Evolutionary conservation across 2,329 filamentous ascomycete genomes (phyloP), one percentile per base, ranked within the genome.

Genomic region (Ramichloridium luteum): DNA sequence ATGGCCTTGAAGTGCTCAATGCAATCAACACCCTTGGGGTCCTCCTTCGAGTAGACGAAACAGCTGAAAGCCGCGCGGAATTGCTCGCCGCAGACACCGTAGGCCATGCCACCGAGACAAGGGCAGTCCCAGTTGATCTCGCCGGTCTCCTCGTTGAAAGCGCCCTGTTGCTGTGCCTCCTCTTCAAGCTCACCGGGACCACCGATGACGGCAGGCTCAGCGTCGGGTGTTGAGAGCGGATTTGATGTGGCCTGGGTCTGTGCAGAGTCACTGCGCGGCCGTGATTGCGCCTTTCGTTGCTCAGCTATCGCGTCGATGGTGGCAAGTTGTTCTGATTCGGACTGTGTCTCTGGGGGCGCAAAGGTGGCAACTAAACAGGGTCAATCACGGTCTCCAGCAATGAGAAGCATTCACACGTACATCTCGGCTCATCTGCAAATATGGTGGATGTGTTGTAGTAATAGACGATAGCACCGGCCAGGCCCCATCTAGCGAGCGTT

Each of bases 41-140:
- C 90, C 55, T 93, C 83, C 25, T 74, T 76, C 3, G 83, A 93
- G 63, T 78, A 90, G n/a, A 98, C 85, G 51, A 98, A 98, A 64
- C 90, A 98, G 71, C 85, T 93, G 51, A 98, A 98, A 0, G 90
- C 90, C 14, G 77, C 77, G 65, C 79, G 85, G 71, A 98, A 98
- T 52, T 96, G 77, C 55, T 92, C 83, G 28, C 90, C 90, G 55
- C 90, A 98, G 32, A 90, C 90, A 0, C 90, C 90, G 53, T 93
- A 64, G 5, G 90, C 90, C 90, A 98, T 98, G 32, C 90, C 90
- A 29, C 90, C 90, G 18, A 98, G 65, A 57, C 90, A 98, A 11
- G 90, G 90, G 60, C 90, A 98, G 57, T 96, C 90, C 90, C 90
- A 98, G 68, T 98, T 98, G 62, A 98, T 98, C 70, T 98, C 90